Conservation (phyloP, 345 rosid genomes). For the Gossypium sturtianum region DNA sequence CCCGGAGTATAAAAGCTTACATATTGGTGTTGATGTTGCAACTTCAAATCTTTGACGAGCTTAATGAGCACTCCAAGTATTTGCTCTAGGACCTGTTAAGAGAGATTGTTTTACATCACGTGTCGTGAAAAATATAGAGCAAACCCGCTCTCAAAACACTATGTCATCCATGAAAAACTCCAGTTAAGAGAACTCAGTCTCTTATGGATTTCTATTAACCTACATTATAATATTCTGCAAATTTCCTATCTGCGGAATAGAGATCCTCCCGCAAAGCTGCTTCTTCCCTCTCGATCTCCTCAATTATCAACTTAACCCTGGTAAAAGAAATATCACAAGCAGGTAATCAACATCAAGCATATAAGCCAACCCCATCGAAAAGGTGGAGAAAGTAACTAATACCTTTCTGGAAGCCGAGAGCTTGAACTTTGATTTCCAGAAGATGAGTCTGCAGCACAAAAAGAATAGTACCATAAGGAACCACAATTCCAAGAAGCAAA, state of each 20-base stretch:
- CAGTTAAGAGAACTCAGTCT: neutral
- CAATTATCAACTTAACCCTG: constrained; percentile 92
- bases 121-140: neutral
- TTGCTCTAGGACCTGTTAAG: constrained; percentile 83
- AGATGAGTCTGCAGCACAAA: constrained; percentile 52
- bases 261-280: constrained; percentile 85
- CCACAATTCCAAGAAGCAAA: neutral
- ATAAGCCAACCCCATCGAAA: neutral
- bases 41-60: constrained; percentile 93
- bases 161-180: constrained; percentile 2
- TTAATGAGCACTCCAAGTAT: constrained; percentile 91
- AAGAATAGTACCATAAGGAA: neutral
- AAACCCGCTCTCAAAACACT: constrained; percentile 6
- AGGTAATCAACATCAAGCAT: neutral
- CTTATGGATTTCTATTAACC: constrained; percentile 16
- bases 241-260: constrained; percentile 88
- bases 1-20: too few relatives aligned
- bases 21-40: constrained; percentile 90
- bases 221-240: constrained; percentile 90
- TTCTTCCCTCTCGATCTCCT: constrained; percentile 96
- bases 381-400: constrained; percentile 18
- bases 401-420: constrained; percentile 96
- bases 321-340: constrained; percentile 3
- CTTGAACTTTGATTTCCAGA: constrained; percentile 61
- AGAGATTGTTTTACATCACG: constrained; percentile 15